A percentile compares a stretch with the other conserved stretches of the same genome.
Conservation (phyloP, 139 green algal species). For the Picochlorum sp. region DNA sequence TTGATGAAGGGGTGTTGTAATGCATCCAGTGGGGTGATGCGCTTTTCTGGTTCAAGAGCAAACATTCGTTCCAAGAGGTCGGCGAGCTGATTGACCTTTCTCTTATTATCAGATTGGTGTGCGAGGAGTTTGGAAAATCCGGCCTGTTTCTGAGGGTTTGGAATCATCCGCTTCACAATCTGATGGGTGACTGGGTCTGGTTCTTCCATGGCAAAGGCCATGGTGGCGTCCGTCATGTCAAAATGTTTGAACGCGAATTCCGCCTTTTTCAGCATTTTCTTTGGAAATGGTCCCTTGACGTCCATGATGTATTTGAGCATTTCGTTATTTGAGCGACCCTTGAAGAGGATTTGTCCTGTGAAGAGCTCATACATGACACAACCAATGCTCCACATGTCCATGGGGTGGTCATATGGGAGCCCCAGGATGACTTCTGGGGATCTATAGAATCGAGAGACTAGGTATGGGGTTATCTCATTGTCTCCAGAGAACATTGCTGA, state of each 20-base stretch:
- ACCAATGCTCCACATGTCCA: constrained; percentile 96
- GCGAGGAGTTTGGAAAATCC: constrained; percentile 49
- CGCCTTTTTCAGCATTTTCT: constrained; percentile 82
- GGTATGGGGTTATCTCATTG: constrained; percentile 96
- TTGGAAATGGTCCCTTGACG: constrained; percentile 89
- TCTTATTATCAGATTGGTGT: constrained; percentile 17
- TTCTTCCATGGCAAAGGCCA: constrained; percentile 66
- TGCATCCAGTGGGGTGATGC: constrained; percentile 77
- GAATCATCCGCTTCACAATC: constrained; percentile 63
- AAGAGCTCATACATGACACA: constrained; percentile 97
- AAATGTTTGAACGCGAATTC: constrained; percentile 69
- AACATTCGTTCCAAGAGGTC: constrained; percentile 94
- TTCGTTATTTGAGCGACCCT: constrained; percentile 93
- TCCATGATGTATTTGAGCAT: constrained; percentile 97
- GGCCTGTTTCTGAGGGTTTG: constrained; percentile 60
- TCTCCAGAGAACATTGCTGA: constrained; percentile 87
- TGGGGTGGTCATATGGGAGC: constrained; percentile 77
- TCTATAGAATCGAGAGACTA: constrained; percentile 94
- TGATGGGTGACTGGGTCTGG: constrained; percentile 69
- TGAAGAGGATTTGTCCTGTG: constrained; percentile 93
- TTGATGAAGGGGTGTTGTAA: constrained; percentile 88
- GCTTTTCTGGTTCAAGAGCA: constrained; percentile 86
- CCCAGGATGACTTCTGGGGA: constrained; percentile 94
- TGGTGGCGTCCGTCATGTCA: constrained; percentile 58
- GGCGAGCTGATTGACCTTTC: constrained; percentile 49